Conservation (phyloP, 2,329 filamentous ascomycete genomes). For the Aaosphaeria arxii region DNA sequence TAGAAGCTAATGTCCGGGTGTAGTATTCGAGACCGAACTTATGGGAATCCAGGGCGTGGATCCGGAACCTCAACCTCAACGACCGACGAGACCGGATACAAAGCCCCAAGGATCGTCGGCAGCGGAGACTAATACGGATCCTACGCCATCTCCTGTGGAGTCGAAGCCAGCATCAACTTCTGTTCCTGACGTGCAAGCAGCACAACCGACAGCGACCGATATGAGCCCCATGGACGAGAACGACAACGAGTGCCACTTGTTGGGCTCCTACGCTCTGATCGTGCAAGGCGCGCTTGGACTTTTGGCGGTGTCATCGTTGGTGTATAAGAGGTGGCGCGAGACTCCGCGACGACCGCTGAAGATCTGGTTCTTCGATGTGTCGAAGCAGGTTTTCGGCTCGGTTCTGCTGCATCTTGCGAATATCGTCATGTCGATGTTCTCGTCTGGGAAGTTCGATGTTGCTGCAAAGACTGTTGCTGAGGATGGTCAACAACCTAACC, state of each 20-base stretch:
- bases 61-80: constrained; percentile 10
- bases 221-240: constrained; percentile 40
- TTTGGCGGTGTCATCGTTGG: constrained; percentile 78
- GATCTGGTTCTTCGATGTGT: constrained; percentile 97
- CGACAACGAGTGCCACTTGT: constrained; percentile 73
- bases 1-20: constrained; percentile 3
- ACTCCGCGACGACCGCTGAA: constrained; percentile 87
- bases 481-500: constrained; percentile 66
- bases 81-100: constrained; percentile 7
- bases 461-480: constrained; percentile 45
- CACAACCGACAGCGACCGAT: constrained; percentile 13
- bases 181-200: constrained; percentile 7
- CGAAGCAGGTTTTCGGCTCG: constrained; percentile 95
- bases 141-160: constrained; percentile 6
- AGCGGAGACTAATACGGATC: constrained; percentile 4
- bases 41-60: constrained; percentile 67
- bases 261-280: constrained; percentile 87
- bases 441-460: constrained; percentile 76
- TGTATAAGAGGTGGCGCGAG: constrained; percentile 92
- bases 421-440: constrained; percentile 94
- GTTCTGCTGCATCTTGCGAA: constrained; percentile 90
- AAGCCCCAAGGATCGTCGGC: background rate
- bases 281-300: constrained; percentile 84
- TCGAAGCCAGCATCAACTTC: background rate
- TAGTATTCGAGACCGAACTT: constrained; percentile 89